These are phyloP conservation scores for Trichoderma cornu-damae DNA, from an alignment of 2,329 filamentous ascomycete genomes.

Conservation along the genomic window DNA sequence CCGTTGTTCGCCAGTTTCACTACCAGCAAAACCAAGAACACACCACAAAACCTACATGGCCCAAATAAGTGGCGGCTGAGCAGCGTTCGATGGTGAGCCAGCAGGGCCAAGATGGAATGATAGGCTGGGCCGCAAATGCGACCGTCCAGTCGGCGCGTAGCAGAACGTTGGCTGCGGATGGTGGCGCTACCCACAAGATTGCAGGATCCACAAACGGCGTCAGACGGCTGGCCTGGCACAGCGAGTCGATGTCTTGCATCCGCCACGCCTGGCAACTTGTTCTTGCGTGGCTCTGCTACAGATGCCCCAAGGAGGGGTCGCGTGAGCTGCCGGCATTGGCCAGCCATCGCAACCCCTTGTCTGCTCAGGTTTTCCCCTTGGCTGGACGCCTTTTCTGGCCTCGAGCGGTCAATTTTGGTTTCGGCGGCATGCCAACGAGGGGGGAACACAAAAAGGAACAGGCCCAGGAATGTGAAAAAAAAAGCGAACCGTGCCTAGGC, in stretches of 20 bases:
- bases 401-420: constrained; percentile 1
- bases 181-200: constrained; percentile 36
- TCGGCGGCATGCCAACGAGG: background rate
- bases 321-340: constrained; percentile 34
- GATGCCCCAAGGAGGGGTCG: constrained; percentile 25
- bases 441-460: background rate
- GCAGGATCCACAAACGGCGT: constrained; percentile 35
- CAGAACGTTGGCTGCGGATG: constrained; percentile 32
- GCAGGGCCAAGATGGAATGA: constrained; percentile 24
- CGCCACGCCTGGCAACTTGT: constrained; percentile 17
- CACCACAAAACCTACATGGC: constrained; percentile 14
- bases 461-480: background rate
- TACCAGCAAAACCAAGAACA: constrained; percentile 14
- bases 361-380: constrained; percentile 6
- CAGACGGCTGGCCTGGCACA: constrained; percentile 33
- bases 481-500: background rate
- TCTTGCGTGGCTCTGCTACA: constrained; percentile 27
- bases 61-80: constrained; percentile 22
- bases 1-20: constrained; percentile 20
- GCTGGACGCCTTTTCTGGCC: background rate
- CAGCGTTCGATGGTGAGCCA: constrained; percentile 25
- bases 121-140: constrained; percentile 29
- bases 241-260: constrained; percentile 43
- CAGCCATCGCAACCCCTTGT: constrained; percentile 11
- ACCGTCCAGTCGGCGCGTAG: constrained; percentile 35